A percentile compares a stretch with the other conserved stretches of the same genome.
Evolutionary conservation across 2,329 filamentous ascomycete genomes (phyloP).

Genomic region (Neopestalotiopsis sp.): DNA sequence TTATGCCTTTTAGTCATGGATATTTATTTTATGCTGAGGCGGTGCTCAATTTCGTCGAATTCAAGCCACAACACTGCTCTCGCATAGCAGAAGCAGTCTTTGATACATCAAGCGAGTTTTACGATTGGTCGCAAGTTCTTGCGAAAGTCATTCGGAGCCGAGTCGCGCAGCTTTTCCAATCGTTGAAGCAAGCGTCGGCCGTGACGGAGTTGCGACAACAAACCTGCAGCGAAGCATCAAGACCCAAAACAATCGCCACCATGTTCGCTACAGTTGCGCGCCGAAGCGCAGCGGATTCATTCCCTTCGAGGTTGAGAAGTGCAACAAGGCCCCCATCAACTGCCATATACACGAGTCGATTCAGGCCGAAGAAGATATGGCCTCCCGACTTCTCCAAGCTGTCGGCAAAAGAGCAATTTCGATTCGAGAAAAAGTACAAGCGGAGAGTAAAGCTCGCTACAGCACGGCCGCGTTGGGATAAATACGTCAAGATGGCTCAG

Average conservation of each 20-base stretch:
- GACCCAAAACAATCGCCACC: slow-evolving; percentile 16
- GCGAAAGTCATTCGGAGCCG: background rate
- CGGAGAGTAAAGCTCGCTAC: slow-evolving; percentile 58
- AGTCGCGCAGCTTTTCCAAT: background rate
- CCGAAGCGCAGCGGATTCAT: slow-evolving; percentile 40
- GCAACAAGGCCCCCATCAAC: slow-evolving; percentile 25
- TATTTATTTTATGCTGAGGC: background rate
- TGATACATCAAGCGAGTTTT: background rate
- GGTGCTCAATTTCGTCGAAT: background rate
- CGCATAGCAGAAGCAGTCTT: background rate
- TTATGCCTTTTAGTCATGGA: background rate
- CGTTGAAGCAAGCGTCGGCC: background rate
- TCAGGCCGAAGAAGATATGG: slow-evolving; percentile 74
- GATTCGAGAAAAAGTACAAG: slow-evolving; percentile 80
- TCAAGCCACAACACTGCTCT: background rate
- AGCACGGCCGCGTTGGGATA: slow-evolving; percentile 35
- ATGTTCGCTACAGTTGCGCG: slow-evolving; percentile 55
- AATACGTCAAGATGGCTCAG: slow-evolving; percentile 64
- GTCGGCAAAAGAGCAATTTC: slow-evolving; percentile 74
- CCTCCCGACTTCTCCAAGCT: slow-evolving; percentile 77
- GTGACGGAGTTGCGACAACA: background rate
- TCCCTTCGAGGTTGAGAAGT: slow-evolving; percentile 29
- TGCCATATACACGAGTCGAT: slow-evolving; percentile 57
- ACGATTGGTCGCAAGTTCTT: background rate
- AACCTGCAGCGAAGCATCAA: background rate